Percentiles rank a stretch among this genome's conserved stretches.
These are phyloP conservation scores for Vitrella brassicaformis DNA, from an alignment of 73 alveolate genomes.

Conservation along the genomic window DNA sequence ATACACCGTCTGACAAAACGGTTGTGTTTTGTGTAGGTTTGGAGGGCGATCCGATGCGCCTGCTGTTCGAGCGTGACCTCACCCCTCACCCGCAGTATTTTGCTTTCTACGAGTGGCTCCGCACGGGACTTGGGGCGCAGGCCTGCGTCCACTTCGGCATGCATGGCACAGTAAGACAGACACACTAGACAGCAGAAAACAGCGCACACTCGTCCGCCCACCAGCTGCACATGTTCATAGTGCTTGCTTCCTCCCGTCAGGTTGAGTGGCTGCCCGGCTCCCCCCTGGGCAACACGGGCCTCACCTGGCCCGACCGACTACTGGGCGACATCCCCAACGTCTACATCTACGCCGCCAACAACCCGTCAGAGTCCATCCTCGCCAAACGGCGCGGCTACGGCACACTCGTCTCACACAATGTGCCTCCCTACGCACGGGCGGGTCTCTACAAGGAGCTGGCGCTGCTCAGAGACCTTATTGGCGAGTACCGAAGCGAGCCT, in stretches of 20 bases:
- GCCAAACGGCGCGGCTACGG: slow-evolving; percentile 11
- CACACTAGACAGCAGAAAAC: no score
- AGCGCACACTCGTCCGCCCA: no score
- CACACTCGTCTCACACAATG: slow-evolving; percentile 29
- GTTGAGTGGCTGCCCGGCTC: neutral
- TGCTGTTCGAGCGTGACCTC: slow-evolving; percentile 22
- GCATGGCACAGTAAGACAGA: no score
- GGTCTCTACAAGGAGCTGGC: slow-evolving; percentile 1
- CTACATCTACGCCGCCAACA: slow-evolving; percentile 22
- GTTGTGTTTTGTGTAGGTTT: no score
- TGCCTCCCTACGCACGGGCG: slow-evolving; percentile 31
- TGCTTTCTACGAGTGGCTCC: slow-evolving; percentile 17
- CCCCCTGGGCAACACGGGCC: neutral
- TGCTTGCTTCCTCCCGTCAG: no score
- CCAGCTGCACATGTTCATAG: no score
- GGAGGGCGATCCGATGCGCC: slow-evolving; percentile 34
- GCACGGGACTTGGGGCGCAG: neutral
- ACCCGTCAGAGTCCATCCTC: slow-evolving; percentile 34
- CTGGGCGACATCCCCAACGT: slow-evolving; percentile 23
- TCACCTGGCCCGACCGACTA: slow-evolving; percentile 28
- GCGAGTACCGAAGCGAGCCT: neutral
- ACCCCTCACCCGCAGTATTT: slow-evolving; percentile 40
- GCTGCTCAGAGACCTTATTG: neutral
- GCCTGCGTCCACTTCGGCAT: slow-evolving; percentile 20
- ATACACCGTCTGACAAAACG: no score